Evolutionary conservation across 768 basidiomycete genomes (phyloP).

Genomic region (Pleurotus tuoliensis): DNA sequence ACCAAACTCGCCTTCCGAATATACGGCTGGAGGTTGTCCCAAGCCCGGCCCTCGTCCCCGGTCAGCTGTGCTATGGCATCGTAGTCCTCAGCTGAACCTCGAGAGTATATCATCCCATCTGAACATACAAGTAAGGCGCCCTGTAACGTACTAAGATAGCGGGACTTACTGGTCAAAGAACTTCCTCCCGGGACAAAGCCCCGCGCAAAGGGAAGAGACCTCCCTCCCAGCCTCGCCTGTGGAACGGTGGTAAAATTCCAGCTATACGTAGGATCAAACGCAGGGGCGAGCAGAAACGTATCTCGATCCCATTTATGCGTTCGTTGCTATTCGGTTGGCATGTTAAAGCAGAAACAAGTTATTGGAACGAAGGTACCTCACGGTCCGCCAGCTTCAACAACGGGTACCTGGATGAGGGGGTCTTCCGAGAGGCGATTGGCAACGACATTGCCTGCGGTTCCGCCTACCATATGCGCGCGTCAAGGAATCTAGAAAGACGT

Average conservation of each 20-base stretch:
- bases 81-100: conserved; percentile 22
- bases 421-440: conserved; percentile 6
- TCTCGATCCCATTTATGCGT: background rate
- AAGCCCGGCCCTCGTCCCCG: conserved; percentile 26
- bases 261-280: background rate
- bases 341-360: background rate
- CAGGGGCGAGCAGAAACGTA: conserved; percentile 1
- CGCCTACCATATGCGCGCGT: background rate
- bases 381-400: conserved; percentile 6
- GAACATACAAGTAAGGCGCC: background rate
- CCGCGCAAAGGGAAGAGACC: conserved; percentile 12
- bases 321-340: background rate
- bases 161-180: conserved; percentile 18
- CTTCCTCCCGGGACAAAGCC: conserved; percentile 17
- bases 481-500: background rate
- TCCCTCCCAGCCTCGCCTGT: conserved; percentile 14
- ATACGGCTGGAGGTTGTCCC: conserved; percentile 21
- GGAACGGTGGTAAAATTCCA: conserved; percentile 20
- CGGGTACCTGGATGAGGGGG: background rate
- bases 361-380: background rate
- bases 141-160: background rate
- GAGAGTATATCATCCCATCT: conserved; percentile 20
- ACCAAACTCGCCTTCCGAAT: conserved; percentile 15
- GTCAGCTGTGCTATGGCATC: conserved; percentile 19
- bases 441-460: conserved; percentile 6